Evolutionary conservation across 306 rosid species (phyloP).

Genomic region (Cicer judaicum): DNA sequence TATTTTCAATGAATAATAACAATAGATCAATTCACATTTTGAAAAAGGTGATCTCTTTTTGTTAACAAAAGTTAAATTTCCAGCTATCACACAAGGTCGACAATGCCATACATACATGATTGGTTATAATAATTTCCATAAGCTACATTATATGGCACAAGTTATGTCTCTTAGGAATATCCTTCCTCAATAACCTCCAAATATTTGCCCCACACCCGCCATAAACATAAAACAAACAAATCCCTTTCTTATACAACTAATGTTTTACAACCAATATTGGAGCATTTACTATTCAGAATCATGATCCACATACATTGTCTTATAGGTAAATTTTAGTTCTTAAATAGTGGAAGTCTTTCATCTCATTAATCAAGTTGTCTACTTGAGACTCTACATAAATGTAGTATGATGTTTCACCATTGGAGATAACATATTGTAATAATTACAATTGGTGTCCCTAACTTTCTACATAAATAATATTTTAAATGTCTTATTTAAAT

Average conservation of each 20-base stretch:
- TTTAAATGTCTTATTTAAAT: too few species aligned
- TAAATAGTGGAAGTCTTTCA: not conserved
- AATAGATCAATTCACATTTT: not conserved
- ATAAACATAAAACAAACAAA: conserved; percentile 30
- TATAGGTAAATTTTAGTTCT: too few species aligned
- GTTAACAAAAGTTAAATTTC: too few species aligned
- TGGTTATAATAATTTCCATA: not conserved
- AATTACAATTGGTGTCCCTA: too few species aligned
- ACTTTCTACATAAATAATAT: too few species aligned
- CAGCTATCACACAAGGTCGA: not conserved
- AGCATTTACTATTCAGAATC: conserved; percentile 3
- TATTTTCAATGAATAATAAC: too few species aligned
- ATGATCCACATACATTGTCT: not conserved
- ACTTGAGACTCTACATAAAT: too few species aligned
- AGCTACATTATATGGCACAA: not conserved
- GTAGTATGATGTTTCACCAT: too few species aligned
- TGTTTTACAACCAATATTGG: conserved; percentile 15
- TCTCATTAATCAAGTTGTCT: too few species aligned
- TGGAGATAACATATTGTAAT: too few species aligned
- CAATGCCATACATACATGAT: not conserved
- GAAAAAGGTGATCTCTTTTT: not conserved
- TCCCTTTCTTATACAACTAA: conserved; percentile 36
- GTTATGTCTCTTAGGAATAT: conserved; percentile 24
- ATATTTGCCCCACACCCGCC: conserved; percentile 22
- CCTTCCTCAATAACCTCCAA: conserved; percentile 30